Percentiles rank a stretch among this genome's conserved stretches.
Conservation (phyloP, 768 basidiomycete species). For the Phaeotremella skinneri region DNA sequence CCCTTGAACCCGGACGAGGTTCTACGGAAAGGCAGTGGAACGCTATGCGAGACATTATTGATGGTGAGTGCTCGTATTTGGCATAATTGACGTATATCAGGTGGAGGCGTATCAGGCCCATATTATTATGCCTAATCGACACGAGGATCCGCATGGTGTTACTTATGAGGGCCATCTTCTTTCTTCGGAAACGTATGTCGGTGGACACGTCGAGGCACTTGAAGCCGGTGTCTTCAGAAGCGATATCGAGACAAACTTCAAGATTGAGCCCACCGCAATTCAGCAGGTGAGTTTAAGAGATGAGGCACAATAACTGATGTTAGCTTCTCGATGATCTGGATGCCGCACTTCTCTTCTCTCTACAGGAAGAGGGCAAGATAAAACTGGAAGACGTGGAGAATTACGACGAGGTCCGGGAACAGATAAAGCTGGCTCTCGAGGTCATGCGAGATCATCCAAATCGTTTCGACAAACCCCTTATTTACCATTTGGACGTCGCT, state of each 20-base stretch:
- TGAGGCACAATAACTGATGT: not conserved
- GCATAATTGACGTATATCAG: constrained; percentile 58
- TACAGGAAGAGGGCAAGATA: constrained; percentile 73
- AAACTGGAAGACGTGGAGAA: constrained; percentile 83
- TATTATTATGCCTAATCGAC: constrained; percentile 97
- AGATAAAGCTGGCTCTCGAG: constrained; percentile 76
- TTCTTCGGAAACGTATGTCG: constrained; percentile 96
- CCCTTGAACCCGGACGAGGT: constrained; percentile 96
- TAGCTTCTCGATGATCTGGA: constrained; percentile 94
- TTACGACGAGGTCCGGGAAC: constrained; percentile 83
- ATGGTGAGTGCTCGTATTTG: constrained; percentile 66
- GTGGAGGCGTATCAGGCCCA: constrained; percentile 89
- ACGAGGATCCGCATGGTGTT: constrained; percentile 85
- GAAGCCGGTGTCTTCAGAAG: constrained; percentile 98
- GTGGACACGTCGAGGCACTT: constrained; percentile 96
- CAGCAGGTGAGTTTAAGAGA: constrained; percentile 63
- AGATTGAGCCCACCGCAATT: constrained; percentile 80
- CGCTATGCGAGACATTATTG: constrained; percentile 91
- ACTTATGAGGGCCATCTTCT: constrained; percentile 97
- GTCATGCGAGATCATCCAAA: constrained; percentile 86
- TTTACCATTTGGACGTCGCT: constrained; percentile 97
- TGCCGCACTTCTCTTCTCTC: constrained; percentile 82
- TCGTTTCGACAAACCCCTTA: constrained; percentile 85
- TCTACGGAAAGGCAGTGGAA: constrained; percentile 90
- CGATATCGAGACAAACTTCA: constrained; percentile 93